Evolutionary conservation across 2,329 filamentous ascomycete genomes (phyloP).

Genomic region (Rhinocladiella mackenziei): DNA sequence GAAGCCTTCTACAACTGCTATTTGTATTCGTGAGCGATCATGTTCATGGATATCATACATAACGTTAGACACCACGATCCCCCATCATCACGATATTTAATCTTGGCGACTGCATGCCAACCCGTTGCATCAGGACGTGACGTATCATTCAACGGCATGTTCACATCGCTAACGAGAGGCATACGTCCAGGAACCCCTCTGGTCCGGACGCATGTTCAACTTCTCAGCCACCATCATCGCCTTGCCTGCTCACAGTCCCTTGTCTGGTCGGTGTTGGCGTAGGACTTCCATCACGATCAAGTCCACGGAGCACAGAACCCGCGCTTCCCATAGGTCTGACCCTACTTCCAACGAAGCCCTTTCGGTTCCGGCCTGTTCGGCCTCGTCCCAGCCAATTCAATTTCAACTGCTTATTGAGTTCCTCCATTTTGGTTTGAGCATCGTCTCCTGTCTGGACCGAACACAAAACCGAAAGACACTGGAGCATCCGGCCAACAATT

Average conservation of each 20-base stretch:
- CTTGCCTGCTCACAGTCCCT: slow-evolving; percentile 28
- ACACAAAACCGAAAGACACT: slow-evolving; percentile 88
- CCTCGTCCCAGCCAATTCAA: slow-evolving; percentile 95
- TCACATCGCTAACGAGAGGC: too few species aligned
- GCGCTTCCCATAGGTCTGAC: slow-evolving; percentile 30
- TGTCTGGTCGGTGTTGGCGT: slow-evolving; percentile 31
- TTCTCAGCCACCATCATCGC: slow-evolving; percentile 13
- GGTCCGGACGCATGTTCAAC: not conserved
- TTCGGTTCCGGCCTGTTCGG: slow-evolving; percentile 79
- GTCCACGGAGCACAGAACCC: slow-evolving; percentile 19
- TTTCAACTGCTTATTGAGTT: slow-evolving; percentile 82
- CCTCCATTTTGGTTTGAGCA: slow-evolving; percentile 72
- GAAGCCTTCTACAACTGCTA: not conserved
- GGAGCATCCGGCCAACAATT: slow-evolving; percentile 90
- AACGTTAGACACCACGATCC: not conserved
- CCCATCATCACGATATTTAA: not conserved
- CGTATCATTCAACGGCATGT: too few species aligned
- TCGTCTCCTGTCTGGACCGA: slow-evolving; percentile 69
- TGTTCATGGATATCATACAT: too few species aligned
- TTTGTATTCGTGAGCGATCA: not conserved
- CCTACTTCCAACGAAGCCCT: slow-evolving; percentile 77
- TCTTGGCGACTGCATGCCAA: not conserved
- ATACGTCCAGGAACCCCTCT: too few species aligned
- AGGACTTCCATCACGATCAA: slow-evolving; percentile 29
- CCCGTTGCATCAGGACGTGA: not conserved